A percentile compares a stretch with the other conserved stretches of the same genome.
phyloP scores from a whole-genome alignment of 2,329 filamentous ascomycete genomes.

The Dothistroma septosporum region DNA sequence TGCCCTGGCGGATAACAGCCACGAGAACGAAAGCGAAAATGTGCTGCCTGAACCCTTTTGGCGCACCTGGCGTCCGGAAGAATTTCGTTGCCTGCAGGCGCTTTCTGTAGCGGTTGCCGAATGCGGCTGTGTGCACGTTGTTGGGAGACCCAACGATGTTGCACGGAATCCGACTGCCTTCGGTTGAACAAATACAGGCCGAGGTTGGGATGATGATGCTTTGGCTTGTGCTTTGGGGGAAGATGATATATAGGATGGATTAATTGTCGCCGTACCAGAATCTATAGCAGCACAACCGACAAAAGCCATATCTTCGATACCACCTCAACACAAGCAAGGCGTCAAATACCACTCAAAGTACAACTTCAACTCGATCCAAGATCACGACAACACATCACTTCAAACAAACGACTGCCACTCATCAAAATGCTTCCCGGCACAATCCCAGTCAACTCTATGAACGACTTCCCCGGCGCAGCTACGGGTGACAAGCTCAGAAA shows the following conservation, averaged over 20 bases:
- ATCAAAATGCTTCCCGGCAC: not conserved
- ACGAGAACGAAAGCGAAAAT: not conserved
- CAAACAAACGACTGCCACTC: not conserved
- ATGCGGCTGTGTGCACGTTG: not conserved
- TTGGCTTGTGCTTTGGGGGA: not conserved
- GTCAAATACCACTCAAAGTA: not conserved
- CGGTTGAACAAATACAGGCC: not conserved
- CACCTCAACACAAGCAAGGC: not conserved
- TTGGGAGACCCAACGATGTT: slow-evolving; percentile 1
- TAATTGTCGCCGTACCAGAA: not conserved
- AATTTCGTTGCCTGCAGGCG: not conserved
- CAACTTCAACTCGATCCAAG: no score
- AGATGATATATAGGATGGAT: not conserved
- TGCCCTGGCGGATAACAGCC: not conserved
- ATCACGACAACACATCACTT: not conserved
- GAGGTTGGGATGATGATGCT: not conserved
- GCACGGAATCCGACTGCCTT: slow-evolving; percentile 1
- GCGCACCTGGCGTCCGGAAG: not conserved
- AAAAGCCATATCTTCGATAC: not conserved
- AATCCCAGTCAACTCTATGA: not conserved
- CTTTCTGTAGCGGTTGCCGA: not conserved
- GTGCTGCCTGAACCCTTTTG: not conserved
- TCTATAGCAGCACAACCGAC: not conserved
- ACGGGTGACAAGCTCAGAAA: not conserved
- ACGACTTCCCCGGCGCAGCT: slow-evolving; percentile 1